Evolutionary conservation across 371 early-diverging fungal genomes (phyloP).

Genomic region (Mucor lusitanicus): DNA sequence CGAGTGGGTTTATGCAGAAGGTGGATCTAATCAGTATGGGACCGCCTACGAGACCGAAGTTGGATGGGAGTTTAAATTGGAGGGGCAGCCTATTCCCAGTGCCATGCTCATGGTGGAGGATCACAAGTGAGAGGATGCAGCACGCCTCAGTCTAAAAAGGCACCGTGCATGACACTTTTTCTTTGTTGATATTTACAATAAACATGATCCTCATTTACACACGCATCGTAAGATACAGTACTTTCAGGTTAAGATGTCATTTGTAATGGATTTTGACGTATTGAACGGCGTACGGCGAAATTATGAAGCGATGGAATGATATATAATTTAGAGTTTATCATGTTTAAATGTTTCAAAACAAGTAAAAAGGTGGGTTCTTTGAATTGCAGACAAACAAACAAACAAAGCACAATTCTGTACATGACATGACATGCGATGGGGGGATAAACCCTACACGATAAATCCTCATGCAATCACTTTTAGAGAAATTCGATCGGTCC

Average conservation of each 20-base stretch:
- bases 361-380: not conserved
- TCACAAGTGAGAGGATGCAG: constrained; percentile 4
- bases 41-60: constrained; percentile 17
- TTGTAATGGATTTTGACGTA: not conserved
- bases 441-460: not conserved
- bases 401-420: not conserved
- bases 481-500: not conserved
- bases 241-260: not conserved
- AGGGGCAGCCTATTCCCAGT: constrained; percentile 22
- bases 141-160: not conserved
- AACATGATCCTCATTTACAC: not conserved
- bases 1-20: constrained; percentile 18
- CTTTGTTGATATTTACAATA: not conserved
- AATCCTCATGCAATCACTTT: not conserved
- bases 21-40: constrained; percentile 4
- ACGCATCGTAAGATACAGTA: not conserved
- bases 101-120: constrained; percentile 23
- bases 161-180: not conserved
- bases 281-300: not conserved
- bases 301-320: not conserved
- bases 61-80: constrained; percentile 21
- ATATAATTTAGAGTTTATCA: not conserved
- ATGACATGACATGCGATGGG: not conserved
- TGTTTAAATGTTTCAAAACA: not conserved
- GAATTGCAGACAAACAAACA: not conserved